Evolutionary conservation across 2,329 filamentous ascomycete genomes (phyloP), one percentile per base, ranked within the genome.

Genomic region (Botrytis porri): DNA sequence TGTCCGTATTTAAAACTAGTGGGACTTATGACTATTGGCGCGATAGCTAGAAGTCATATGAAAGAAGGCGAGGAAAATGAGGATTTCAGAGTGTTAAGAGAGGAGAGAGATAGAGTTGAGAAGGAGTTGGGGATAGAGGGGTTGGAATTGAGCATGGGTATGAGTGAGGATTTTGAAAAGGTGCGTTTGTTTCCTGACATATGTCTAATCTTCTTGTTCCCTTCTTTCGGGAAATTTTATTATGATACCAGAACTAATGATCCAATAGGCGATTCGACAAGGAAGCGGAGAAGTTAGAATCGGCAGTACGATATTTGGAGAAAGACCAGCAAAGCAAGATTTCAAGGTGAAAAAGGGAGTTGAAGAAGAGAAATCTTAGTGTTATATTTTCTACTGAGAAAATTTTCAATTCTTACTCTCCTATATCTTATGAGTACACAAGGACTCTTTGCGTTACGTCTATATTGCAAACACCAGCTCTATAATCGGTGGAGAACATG

Each of bases 11-110:
- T 99, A 54, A 85, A 88, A 73, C 84, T 99, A 3, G 86, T 92
- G 43, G 96, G 96, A 0, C 83, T 99, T 54, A 99, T 99, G 96
- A 99, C 96, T 2, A 98, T 99, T 80, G 96, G 96, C 1, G 94
- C 95, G 29, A 97, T 98, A 81, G 95, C 94, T 66, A 85, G 95
- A 75, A 96, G 93, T 78, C 88, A 89, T 79, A 93, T 88, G 25
- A 72, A 69, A 32, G 84, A 87, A 0, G 94, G 93, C 77, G 91
- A 85, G n/a, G 92, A 95, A 83, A 98, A 98, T 81, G 94, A 97
- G 82, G 96, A 99, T 83, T 98, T 98, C 81, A 82, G 89, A 7
- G 81, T 84, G 7, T 82, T 99, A 80, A 85, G 84, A 69, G 86
- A 91, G 79, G 90, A 92, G 80, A 85, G 93, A 72, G 92, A 97